phyloP scores from a whole-genome alignment of 768 basidiomycete species.

The Rhizopogon vinicolor region DNA sequence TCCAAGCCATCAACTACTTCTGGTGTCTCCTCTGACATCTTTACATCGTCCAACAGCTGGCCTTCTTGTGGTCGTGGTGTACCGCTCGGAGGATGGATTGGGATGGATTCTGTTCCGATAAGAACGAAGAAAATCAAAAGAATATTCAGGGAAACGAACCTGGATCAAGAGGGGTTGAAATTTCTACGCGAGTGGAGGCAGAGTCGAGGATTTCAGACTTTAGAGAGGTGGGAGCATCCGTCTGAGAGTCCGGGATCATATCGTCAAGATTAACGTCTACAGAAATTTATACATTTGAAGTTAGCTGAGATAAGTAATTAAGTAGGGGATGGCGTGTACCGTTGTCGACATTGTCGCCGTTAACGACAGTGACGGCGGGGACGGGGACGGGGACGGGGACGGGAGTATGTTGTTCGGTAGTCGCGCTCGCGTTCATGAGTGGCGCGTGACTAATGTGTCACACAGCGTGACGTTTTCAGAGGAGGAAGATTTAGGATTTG shows the following conservation, averaged over 20 bases:
- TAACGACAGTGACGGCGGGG: slow-evolving; percentile 13
- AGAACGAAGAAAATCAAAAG: slow-evolving; percentile 19
- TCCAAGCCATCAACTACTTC: slow-evolving; percentile 13
- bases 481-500: slow-evolving; percentile 58
- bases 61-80: slow-evolving; percentile 43
- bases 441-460: slow-evolving; percentile 61
- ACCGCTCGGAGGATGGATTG: slow-evolving; percentile 39
- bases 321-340: slow-evolving; percentile 34
- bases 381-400: slow-evolving; percentile 9
- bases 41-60: slow-evolving; percentile 48
- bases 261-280: slow-evolving; percentile 1
- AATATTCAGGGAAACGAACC: slow-evolving; percentile 33
- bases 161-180: slow-evolving; percentile 41
- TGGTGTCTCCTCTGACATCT: slow-evolving; percentile 45
- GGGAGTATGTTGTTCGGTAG: slow-evolving; percentile 23
- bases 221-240: slow-evolving; percentile 44
- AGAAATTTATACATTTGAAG: slow-evolving; percentile 28
- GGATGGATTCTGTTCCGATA: slow-evolving; percentile 36
- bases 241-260: background rate
- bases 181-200: slow-evolving; percentile 33
- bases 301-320: slow-evolving; percentile 31
- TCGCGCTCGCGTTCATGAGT: slow-evolving; percentile 56
- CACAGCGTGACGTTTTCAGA: slow-evolving; percentile 53
- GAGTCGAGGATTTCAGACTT: slow-evolving; percentile 38
- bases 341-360: slow-evolving; percentile 24